Percentiles rank a stretch among this genome's conserved stretches.
phyloP scores from a whole-genome alignment of 768 basidiomycete species.

The Mycena alexandri region DNA sequence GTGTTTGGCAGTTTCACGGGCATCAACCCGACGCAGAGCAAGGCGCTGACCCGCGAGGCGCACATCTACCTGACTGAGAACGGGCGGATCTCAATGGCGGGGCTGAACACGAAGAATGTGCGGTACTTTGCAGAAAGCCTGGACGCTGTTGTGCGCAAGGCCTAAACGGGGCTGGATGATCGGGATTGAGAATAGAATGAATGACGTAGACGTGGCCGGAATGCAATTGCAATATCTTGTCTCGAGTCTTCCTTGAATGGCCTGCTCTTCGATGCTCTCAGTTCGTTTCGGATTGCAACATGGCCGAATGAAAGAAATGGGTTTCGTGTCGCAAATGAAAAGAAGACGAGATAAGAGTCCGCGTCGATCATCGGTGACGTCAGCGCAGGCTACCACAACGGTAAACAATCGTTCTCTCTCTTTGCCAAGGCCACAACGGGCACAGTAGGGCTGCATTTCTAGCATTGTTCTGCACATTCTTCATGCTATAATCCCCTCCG shows the following conservation, averaged over 20 bases:
- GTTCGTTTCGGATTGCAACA: background rate
- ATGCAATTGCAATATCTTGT: no score
- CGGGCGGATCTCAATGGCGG: constrained; percentile 96
- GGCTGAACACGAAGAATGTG: constrained; percentile 86
- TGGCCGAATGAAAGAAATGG: no score
- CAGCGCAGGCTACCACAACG: no score
- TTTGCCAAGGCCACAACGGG: no score
- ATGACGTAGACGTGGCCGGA: constrained; percentile 22
- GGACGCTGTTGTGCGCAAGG: constrained; percentile 73
- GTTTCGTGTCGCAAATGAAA: no score
- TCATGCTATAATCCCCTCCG: background rate
- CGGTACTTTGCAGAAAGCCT: constrained; percentile 77
- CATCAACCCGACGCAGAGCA: constrained; percentile 73
- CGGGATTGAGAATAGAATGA: constrained; percentile 1
- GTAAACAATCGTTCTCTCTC: no score
- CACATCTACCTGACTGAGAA: constrained; percentile 91
- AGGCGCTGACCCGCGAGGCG: constrained; percentile 74
- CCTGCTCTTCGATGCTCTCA: background rate
- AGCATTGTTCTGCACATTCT: no score
- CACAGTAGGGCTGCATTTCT: no score
- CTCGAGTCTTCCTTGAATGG: no score
- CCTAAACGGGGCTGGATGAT: constrained; percentile 22
- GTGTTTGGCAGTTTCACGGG: constrained; percentile 80
- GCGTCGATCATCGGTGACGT: no score
- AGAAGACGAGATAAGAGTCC: no score